Evolutionary conservation across 768 basidiomycete species (phyloP), one percentile per base, ranked within the genome.

Genomic region (Lentinula sp.): DNA sequence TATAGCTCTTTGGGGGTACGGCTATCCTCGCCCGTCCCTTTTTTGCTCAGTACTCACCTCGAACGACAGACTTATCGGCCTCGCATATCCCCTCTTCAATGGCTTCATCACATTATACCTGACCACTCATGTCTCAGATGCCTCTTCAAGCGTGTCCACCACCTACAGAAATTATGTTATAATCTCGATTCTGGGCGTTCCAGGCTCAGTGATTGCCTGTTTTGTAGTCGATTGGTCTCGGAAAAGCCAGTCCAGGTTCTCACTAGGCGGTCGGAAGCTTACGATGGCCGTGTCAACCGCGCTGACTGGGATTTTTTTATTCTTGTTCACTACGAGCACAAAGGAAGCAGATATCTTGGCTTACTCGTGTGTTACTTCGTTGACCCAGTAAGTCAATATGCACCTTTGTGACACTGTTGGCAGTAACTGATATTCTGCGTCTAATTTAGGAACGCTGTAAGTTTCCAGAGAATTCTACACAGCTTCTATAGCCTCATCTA

Each of bases 81-180:
- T 83, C 1, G 82, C 80, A 8, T 84, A 80, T 64, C 84, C 84
- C 4, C 72, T 84, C 3, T 83, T 78, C 71, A 82, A 74, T 59
- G 68, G 73, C 3, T 85, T 84, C 70, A 72, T 85, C 28, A 78
- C 83, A 3, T 68, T 80, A 1, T 82, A 81, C 64, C 75, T 83
- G 15, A 69, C 67, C 35, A 69, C 72, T 16, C 75, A 72, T 23
- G 68, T 74, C 58, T 63, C 67, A 0, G 64, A 67, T 5, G 63
- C 64, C 10, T 10, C 69, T 4, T 59, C 68, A 10, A 67, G 63
- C 39, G 64, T 75, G 0, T 62, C 64, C 56, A 60, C 48, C 5
- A 79, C 78, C 4, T 82, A 80, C 64, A 76, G 80, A 51, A 80
- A 83, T 67, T 80, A 82, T 60, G 67, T 76, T 21, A 80, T 82